A percentile compares a stretch with the other conserved stretches of the same genome.
Evolutionary conservation across 2,329 filamentous ascomycete species (phyloP).

Genomic region (Pestalotiopsis sp.): DNA sequence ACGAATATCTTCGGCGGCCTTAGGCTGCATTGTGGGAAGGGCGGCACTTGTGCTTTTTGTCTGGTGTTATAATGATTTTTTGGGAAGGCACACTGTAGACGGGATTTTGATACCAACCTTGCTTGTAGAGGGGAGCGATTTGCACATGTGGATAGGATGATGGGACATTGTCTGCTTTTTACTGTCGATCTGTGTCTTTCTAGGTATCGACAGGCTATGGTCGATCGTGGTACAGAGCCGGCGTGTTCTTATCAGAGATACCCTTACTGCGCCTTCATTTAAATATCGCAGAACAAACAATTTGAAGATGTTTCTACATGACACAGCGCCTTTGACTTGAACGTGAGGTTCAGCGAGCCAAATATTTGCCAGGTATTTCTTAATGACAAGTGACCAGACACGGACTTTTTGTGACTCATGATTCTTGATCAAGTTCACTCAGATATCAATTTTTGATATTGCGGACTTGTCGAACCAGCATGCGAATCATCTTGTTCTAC

Average conservation of each 20-base stretch:
- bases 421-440: no score
- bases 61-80: background rate
- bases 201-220: background rate
- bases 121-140: background rate
- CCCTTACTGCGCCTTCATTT: conserved; percentile 1
- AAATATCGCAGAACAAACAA: background rate
- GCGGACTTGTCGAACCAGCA: no score
- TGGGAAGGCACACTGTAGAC: conserved; percentile 6
- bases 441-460: no score
- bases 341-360: background rate
- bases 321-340: background rate
- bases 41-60: background rate
- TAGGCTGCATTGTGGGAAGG: background rate
- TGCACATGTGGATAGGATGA: background rate
- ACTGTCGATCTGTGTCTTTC: background rate
- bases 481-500: no score
- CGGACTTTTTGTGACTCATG: no score
- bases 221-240: background rate
- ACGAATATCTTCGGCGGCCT: background rate
- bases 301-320: background rate
- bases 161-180: background rate
- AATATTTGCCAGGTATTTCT: background rate
- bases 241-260: conserved; percentile 4
- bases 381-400: background rate
- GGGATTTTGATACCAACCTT: conserved; percentile 8